Evolutionary conservation across 371 early-diverging fungal species (phyloP).

Genomic region (Polyrhizophydium stewartii): DNA sequence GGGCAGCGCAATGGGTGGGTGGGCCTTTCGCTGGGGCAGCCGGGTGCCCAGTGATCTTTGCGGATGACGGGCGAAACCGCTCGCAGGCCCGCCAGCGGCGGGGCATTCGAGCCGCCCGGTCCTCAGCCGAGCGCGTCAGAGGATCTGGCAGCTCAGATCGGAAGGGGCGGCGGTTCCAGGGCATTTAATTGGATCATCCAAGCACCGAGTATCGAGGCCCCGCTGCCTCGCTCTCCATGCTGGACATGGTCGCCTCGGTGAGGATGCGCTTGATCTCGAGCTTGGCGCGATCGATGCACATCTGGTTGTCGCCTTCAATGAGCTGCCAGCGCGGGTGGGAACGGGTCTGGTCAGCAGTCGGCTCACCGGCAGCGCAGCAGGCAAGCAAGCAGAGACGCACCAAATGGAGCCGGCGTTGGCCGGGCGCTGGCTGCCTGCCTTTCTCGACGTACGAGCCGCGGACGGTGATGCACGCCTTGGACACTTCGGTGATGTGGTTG

Average conservation of each 20-base stretch:
- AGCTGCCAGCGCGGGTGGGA: conserved; percentile 34
- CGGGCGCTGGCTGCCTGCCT: conserved; percentile 67
- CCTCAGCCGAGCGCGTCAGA: too few relatives aligned
- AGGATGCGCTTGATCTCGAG: conserved; percentile 88
- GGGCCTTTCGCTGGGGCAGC: too few relatives aligned
- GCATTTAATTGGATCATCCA: too few relatives aligned
- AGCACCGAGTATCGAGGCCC: too few relatives aligned
- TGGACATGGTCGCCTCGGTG: conserved; percentile 64
- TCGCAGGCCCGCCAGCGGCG: too few relatives aligned
- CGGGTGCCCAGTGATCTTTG: too few relatives aligned
- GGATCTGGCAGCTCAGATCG: too few relatives aligned
- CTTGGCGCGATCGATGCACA: conserved; percentile 87
- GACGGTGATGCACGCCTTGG: conserved; percentile 93
- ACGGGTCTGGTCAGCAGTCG: too few relatives aligned
- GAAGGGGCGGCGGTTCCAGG: too few relatives aligned
- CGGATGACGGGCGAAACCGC: too few relatives aligned
- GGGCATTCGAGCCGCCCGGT: too few relatives aligned
- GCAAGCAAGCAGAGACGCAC: conserved; percentile 17
- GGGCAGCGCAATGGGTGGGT: too few relatives aligned
- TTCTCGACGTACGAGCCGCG: conserved; percentile 84
- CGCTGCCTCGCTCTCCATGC: conserved; percentile 33
- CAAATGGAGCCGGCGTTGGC: conserved; percentile 88
- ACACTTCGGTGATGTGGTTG: conserved; percentile 80
- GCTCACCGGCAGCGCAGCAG: background rate
- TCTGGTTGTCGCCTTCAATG: conserved; percentile 90